Base-by-base conservation (phyloP, 2,329 filamentous ascomycete species). In the Leptosphaerulina australis region DNA sequence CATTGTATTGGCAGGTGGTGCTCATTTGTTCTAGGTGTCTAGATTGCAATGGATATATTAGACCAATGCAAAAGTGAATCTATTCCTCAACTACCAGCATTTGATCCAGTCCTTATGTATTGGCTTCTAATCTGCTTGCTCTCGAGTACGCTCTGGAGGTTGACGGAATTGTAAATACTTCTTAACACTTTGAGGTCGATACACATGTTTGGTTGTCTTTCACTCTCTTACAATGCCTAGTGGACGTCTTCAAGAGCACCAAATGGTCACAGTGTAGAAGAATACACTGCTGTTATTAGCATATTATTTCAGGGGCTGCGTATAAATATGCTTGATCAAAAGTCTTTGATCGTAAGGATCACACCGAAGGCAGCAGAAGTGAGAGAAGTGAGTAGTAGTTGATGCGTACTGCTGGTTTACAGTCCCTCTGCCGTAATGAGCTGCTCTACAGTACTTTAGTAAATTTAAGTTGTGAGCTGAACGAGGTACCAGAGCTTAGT, bases 181-280 rank as follows among this genome's bases (percentile, higher is more conserved):
- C 22, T 48, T 31, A 25, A 30, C 40, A 10, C 28, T 6, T 41
- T 18, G 64, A 58, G 17, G 57, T 50, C 37, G 56, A 51, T n/a
- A 60, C 60, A 30, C 31, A 25, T 21, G 34, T 15, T 9, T 24
- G 21, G 64, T 46, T 22, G 9, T 39, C 33, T n/a, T 28, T 37
- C 18, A 38, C 45, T 8, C 48, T 41, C 31, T 60, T 62, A 55
- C 75, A 78, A 44, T 60, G 63, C 25, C 68, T 58, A 24, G 76
- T 49, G 4, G 74, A 73, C 11, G 48, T 58, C 0, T 60, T 50
- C 26, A 70, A 67, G 47, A 69, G 68, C 10, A 60, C 62, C 12
- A 70, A 69, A 59, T 78, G 76, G 15, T 76, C 75, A 62, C 76
- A 78, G 24, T 64, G 68, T 6, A 69, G 51, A 60, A 74, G 77